A percentile compares a stretch with the other conserved stretches of the same genome.
Evolutionary conservation across 208 protist species (phyloP).

Genomic region (Leptomonas pyrrhocoris): DNA sequence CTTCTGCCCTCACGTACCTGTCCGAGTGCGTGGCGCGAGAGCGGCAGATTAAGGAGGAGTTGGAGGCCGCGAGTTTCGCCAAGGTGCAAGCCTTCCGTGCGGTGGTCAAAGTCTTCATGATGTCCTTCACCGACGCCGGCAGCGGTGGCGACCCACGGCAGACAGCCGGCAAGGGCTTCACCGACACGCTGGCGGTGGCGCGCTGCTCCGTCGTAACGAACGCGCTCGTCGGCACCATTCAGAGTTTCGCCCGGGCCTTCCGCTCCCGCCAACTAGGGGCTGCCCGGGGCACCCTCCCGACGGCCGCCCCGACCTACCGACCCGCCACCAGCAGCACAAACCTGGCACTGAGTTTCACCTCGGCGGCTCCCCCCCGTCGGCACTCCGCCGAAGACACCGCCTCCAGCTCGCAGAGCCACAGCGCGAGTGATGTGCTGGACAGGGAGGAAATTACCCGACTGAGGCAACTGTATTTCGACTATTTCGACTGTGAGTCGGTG

Average conservation of each 20-base stretch:
- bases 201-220: slow-evolving; percentile 78
- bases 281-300: slow-evolving; percentile 11
- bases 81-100: slow-evolving; percentile 73
- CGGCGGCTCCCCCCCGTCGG: background rate
- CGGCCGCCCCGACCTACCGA: background rate
- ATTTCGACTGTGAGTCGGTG: slow-evolving; percentile 85
- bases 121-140: slow-evolving; percentile 36
- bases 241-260: slow-evolving; percentile 65
- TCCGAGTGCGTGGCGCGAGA: slow-evolving; percentile 62
- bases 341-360: slow-evolving; percentile 22
- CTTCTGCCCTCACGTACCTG: slow-evolving; percentile 57
- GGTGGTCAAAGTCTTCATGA: slow-evolving; percentile 66
- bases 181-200: slow-evolving; percentile 57
- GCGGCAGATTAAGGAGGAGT: slow-evolving; percentile 61
- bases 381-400: slow-evolving; percentile 7
- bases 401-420: slow-evolving; percentile 19
- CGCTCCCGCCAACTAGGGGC: slow-evolving; percentile 41
- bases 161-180: slow-evolving; percentile 11
- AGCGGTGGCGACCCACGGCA: slow-evolving; percentile 1
- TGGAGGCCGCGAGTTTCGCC: slow-evolving; percentile 46
- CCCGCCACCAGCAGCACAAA: slow-evolving; percentile 10
- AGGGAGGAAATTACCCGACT: slow-evolving; percentile 65
- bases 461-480: slow-evolving; percentile 91
- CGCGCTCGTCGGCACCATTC: slow-evolving; percentile 68
- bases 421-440: slow-evolving; percentile 61